Percentiles rank a stretch among this genome's conserved stretches.
phyloP scores from a whole-genome alignment of 73 alveolate genomes.

The Loxodes magnus region DNA sequence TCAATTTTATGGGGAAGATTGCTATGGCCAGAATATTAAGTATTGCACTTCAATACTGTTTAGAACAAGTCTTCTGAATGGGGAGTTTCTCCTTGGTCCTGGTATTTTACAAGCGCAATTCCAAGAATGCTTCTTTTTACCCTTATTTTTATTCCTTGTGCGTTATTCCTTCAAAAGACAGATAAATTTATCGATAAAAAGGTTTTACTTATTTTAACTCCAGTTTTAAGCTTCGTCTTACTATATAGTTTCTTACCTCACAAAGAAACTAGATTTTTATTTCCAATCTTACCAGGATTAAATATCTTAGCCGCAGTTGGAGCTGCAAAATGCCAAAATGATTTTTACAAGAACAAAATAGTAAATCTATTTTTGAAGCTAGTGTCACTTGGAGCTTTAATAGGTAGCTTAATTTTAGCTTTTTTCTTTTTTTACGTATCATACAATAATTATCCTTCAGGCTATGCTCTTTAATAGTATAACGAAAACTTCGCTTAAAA shows the following conservation, averaged over 20 bases:
- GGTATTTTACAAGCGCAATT: constrained; percentile 12
- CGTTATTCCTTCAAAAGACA: constrained; percentile 4
- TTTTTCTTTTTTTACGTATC: not conserved
- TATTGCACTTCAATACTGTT: constrained; percentile 16
- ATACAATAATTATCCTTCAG: not conserved
- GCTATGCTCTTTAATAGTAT: not conserved
- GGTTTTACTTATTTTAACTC: constrained; percentile 17
- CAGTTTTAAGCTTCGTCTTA: constrained; percentile 29
- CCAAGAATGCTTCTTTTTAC: not conserved
- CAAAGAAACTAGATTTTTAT: constrained; percentile 48
- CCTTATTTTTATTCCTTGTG: not conserved
- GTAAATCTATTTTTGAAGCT: not conserved
- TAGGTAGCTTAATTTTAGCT: not conserved
- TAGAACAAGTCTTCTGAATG: constrained; percentile 24
- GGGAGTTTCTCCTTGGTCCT: constrained; percentile 34
- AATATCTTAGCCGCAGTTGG: constrained; percentile 42
- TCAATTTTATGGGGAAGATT: constrained; percentile 43
- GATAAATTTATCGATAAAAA: not conserved
- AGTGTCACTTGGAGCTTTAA: not conserved
- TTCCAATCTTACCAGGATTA: constrained; percentile 30
- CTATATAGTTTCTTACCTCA: constrained; percentile 42
- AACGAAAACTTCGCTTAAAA: not conserved
- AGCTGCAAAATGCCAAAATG: not conserved
- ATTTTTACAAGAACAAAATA: not conserved
- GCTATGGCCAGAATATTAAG: constrained; percentile 33